Percentiles rank a stretch among this genome's conserved stretches.
Conservation (phyloP, 352 stramenopile species). For the Pythium biforme region DNA sequence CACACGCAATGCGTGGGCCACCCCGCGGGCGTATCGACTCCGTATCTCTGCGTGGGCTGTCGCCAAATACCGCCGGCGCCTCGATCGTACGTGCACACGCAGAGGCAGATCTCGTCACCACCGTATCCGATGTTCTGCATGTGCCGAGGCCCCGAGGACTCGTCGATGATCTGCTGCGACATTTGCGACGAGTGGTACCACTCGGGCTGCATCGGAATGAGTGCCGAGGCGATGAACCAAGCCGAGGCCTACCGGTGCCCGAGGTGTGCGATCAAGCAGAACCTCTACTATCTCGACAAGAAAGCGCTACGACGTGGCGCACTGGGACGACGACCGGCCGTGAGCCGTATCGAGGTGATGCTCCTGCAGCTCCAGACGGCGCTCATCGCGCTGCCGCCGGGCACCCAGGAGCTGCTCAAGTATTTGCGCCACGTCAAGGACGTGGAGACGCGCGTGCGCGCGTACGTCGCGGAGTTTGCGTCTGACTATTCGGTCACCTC, state of each 20-base stretch:
- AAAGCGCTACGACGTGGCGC: conserved; percentile 46
- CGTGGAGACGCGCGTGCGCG: conserved; percentile 35
- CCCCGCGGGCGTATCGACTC: neutral
- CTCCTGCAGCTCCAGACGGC: conserved; percentile 52
- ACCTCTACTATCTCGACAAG: conserved; percentile 71
- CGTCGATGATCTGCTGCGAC: conserved; percentile 88
- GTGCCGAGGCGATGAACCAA: conserved; percentile 45
- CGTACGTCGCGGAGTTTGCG: conserved; percentile 45
- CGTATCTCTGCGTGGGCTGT: conserved; percentile 31
- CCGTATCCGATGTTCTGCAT: conserved; percentile 57
- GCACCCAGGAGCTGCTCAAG: conserved; percentile 45
- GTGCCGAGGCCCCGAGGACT: conserved; percentile 58
- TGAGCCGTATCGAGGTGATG: conserved; percentile 52
- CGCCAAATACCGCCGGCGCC: conserved; percentile 7
- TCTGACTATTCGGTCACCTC: conserved; percentile 46
- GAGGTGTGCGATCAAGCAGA: conserved; percentile 60
- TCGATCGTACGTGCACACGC: conserved; percentile 10
- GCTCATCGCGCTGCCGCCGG: conserved; percentile 51
- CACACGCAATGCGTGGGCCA: conserved; percentile 55
- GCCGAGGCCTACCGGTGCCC: conserved; percentile 75
- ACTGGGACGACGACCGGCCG: conserved; percentile 46
- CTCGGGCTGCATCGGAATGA: conserved; percentile 63
- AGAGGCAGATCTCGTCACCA: conserved; percentile 6
- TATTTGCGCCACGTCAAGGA: conserved; percentile 53
- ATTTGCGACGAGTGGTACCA: conserved; percentile 90